Conservation (phyloP, 768 basidiomycete species). For the Boletellus sp. region DNA sequence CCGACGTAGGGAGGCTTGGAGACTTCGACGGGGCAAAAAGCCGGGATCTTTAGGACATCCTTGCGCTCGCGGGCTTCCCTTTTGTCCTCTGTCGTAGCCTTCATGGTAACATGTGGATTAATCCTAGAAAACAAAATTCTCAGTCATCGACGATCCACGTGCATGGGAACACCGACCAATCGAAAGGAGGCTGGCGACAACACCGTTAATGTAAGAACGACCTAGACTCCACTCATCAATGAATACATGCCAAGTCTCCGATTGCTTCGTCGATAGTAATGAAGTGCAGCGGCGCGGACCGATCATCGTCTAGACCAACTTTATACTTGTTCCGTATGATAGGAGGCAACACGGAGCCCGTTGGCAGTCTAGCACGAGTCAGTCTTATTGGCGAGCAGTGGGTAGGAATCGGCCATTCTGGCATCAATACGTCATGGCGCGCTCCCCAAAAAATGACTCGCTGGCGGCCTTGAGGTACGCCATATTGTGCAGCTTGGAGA, state of each 20-base stretch:
- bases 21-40: conserved; percentile 38
- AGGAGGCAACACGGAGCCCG: conserved; percentile 39
- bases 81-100: conserved; percentile 33
- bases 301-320: conserved; percentile 29
- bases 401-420: conserved; percentile 61
- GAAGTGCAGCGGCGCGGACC: conserved; percentile 54
- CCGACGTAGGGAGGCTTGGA: conserved; percentile 36
- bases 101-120: conserved; percentile 49
- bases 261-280: conserved; percentile 66
- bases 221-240: conserved; percentile 5
- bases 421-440: conserved; percentile 51
- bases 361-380: conserved; percentile 40
- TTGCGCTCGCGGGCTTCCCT: conserved; percentile 35
- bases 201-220: conserved; percentile 1
- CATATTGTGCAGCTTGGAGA: conserved; percentile 69
- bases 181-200: conserved; percentile 53
- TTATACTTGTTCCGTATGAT: conserved; percentile 41
- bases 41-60: conserved; percentile 38
- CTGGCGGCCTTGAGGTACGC: conserved; percentile 63
- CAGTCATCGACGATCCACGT: neutral
- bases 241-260: conserved; percentile 56
- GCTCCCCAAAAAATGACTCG: conserved; percentile 71
- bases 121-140: conserved; percentile 36
- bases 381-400: conserved; percentile 43
- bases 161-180: conserved; percentile 46